These are phyloP conservation scores for Phaffia tasmanica DNA, from an alignment of 768 basidiomycete genomes.

Conservation along the genomic window DNA sequence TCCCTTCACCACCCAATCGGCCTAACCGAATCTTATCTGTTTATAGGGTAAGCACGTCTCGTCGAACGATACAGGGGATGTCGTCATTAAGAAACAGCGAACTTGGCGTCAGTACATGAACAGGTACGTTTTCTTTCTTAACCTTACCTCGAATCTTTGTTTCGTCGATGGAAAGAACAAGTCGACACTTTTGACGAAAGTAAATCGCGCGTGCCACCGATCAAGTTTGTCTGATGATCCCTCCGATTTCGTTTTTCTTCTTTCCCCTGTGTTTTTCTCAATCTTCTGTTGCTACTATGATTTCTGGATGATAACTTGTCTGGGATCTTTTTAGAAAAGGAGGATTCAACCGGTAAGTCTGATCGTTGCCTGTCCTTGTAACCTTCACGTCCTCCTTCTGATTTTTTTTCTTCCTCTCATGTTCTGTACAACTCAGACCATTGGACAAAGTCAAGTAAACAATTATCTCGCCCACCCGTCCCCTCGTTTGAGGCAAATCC, in stretches of 20 bases:
- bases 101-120: conserved; percentile 99
- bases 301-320: neutral
- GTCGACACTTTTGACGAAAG: no score
- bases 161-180: no score
- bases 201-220: no score
- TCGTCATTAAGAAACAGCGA: conserved; percentile 50
- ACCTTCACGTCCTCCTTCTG: neutral
- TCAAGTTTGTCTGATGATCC: no score
- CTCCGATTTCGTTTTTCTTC: neutral
- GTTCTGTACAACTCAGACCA: conserved; percentile 49
- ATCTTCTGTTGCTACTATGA: conserved; percentile 14
- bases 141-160: no score
- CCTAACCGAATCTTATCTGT: no score
- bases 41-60: conserved; percentile 62
- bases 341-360: conserved; percentile 65
- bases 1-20: neutral
- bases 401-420: neutral
- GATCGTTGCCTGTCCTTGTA: neutral
- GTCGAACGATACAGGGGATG: conserved; percentile 33
- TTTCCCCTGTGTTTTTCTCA: conserved; percentile 26
- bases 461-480: no score
- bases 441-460: conserved; percentile 84
- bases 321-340: conserved; percentile 38
- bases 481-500: no score
- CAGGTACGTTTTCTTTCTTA: conserved; percentile 28